These are phyloP conservation scores for Calocera cornea DNA, from an alignment of 768 basidiomycete genomes.

Conservation along the genomic window DNA sequence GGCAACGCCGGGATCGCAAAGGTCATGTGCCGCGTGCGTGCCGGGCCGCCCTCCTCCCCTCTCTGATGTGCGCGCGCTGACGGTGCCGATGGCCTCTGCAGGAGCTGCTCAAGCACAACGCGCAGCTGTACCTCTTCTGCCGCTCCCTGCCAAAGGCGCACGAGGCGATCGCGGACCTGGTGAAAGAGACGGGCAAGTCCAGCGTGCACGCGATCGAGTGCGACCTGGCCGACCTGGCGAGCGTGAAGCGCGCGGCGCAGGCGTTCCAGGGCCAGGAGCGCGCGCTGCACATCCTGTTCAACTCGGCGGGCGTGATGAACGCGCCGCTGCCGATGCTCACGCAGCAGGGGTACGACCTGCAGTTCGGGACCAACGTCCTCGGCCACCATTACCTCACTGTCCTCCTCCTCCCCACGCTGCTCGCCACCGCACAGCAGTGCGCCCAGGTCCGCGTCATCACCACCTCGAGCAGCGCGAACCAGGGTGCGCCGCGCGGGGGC, in stretches of 20 bases:
- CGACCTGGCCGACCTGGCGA: neutral
- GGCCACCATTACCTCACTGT: neutral
- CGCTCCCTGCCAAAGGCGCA: neutral
- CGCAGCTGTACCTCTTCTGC: slow-evolving; percentile 9
- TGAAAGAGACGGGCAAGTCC: slow-evolving; percentile 8
- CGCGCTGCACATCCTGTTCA: slow-evolving; percentile 9
- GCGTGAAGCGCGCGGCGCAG: slow-evolving; percentile 9
- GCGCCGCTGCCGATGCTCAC: neutral
- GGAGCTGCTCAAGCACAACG: slow-evolving; percentile 8
- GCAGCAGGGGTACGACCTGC: neutral
- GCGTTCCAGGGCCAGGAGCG: slow-evolving; percentile 9
- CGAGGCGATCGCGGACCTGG: slow-evolving; percentile 9
- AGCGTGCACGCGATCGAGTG: neutral
- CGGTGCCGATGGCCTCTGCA: too few species aligned
- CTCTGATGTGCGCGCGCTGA: too few species aligned
- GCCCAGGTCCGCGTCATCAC: neutral
- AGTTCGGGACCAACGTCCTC: neutral
- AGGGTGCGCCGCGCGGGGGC: neutral
- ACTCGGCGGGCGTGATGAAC: neutral
- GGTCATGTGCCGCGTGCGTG: slow-evolving; percentile 10
- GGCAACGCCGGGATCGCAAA: slow-evolving; percentile 13
- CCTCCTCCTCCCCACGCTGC: slow-evolving; percentile 15
- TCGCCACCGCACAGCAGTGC: neutral
- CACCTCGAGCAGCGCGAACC: neutral
- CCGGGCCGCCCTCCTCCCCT: too few species aligned